Conservation (phyloP, 768 basidiomycete species). For the Candolleomyces eurysporus region DNA sequence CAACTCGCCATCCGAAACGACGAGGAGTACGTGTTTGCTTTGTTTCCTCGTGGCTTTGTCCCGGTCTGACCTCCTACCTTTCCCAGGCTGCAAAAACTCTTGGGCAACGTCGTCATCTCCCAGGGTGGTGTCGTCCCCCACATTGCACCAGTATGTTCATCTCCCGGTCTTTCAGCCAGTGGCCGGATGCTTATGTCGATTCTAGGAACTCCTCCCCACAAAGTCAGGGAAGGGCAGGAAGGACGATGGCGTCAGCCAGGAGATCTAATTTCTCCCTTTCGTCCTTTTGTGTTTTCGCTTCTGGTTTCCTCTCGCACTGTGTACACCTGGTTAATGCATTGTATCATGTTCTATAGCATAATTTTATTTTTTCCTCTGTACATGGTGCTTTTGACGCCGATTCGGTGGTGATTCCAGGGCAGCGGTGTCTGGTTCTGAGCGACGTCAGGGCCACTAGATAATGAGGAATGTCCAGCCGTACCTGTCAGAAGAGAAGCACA, state of each 20-base stretch:
- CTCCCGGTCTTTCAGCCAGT: neutral
- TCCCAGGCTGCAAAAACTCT: conserved; percentile 68
- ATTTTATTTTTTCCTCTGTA: neutral
- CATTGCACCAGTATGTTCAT: conserved; percentile 8
- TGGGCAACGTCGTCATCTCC: conserved; percentile 87
- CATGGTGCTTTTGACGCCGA: neutral
- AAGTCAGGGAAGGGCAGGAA: conserved; percentile 26
- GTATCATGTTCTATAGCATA: conserved; percentile 2
- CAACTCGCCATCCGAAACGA: conserved; percentile 93
- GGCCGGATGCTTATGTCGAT: no score
- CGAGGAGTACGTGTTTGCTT: conserved; percentile 55
- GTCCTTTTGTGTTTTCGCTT: conserved; percentile 5
- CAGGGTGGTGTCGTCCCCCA: conserved; percentile 73
- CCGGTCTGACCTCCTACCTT: conserved; percentile 7
- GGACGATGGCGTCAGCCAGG: conserved; percentile 18
- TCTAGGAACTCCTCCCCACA: neutral
- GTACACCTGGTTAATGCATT: conserved; percentile 6
- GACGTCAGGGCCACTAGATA: no score
- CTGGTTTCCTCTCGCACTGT: neutral
- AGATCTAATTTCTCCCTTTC: conserved; percentile 10
- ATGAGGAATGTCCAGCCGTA: no score
- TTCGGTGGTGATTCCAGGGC: neutral
- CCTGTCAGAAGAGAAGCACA: no score
- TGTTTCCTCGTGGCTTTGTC: neutral
- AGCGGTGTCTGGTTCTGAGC: neutral